Evolutionary conservation across 805 yeast genomes (phyloP).

Genomic region (Suhomyces sp.): DNA sequence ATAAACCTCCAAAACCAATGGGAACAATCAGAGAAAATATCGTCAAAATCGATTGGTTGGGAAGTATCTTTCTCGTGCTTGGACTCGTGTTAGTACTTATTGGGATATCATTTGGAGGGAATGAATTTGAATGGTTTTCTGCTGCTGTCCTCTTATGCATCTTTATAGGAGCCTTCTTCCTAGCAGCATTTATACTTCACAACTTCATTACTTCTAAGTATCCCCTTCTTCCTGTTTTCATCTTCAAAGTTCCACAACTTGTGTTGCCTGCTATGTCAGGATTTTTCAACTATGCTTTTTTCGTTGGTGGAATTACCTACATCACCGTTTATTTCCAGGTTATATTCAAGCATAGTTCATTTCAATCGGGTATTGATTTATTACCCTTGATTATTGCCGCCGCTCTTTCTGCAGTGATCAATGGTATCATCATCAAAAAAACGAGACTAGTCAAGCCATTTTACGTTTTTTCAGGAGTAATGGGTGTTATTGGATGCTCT

Average conservation of each 20-base stretch:
- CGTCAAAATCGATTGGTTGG: conserved; percentile 18
- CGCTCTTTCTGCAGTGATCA: conserved; percentile 9
- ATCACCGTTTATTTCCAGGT: conserved; percentile 16
- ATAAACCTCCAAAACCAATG: conserved; percentile 21
- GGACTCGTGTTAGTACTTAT: conserved; percentile 19
- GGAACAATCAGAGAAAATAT: conserved; percentile 15
- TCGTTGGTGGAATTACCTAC: conserved; percentile 9
- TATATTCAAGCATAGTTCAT: conserved; percentile 9
- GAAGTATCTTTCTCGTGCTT: conserved; percentile 16
- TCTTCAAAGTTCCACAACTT: conserved; percentile 16
- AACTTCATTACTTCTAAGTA: conserved; percentile 15
- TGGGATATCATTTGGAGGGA: conserved; percentile 22
- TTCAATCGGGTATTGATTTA: conserved; percentile 14
- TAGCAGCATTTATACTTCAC: conserved; percentile 14
- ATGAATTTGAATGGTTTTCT: conserved; percentile 19
- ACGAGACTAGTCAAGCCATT: conserved; percentile 13
- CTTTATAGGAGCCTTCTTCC: conserved; percentile 15
- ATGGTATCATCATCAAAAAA: conserved; percentile 11
- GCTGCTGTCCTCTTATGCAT: conserved; percentile 17
- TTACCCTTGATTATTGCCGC: conserved; percentile 14
- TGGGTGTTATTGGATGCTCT: conserved; percentile 12
- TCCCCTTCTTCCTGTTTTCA: conserved; percentile 15
- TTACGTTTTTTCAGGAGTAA: conserved; percentile 11
- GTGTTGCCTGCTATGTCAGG: conserved; percentile 16
- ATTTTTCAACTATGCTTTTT: conserved; percentile 15